Conservation (phyloP, 1,284 basidiomycete genomes). For the Sphaerobolus stellatus region DNA sequence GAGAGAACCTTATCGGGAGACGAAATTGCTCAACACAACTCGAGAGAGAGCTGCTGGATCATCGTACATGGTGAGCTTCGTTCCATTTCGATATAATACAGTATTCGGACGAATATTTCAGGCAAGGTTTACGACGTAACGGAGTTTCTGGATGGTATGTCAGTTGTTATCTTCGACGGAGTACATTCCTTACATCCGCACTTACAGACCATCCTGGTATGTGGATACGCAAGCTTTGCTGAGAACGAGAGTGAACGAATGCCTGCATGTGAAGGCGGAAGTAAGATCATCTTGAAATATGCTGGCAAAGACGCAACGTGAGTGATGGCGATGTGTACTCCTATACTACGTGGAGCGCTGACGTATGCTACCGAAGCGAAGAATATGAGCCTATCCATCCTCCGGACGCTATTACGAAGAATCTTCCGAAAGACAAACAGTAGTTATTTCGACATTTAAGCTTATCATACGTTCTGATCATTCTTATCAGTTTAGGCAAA, state of each 20-base stretch:
- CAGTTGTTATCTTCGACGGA: conserved; percentile 1
- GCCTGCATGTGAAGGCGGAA: conserved; percentile 43
- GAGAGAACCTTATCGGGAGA: conserved; percentile 59
- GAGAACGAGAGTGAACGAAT: not conserved
- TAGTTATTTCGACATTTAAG: conserved; percentile 33
- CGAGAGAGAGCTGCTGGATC: conserved; percentile 80
- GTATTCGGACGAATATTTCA: conserved; percentile 22
- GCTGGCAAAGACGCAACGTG: conserved; percentile 77
- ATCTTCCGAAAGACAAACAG: conserved; percentile 78
- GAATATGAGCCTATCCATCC: conserved; percentile 89
- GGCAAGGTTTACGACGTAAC: conserved; percentile 77
- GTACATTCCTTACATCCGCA: not conserved
- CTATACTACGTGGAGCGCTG: not conserved
- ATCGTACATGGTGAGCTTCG: conserved; percentile 72
- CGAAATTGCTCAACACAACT: conserved; percentile 70
- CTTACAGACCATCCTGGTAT: conserved; percentile 67
- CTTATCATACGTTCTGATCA: conserved; percentile 9
- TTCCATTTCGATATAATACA: no score
- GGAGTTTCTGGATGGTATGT: conserved; percentile 63
- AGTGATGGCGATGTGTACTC: conserved; percentile 20
- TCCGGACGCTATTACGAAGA: conserved; percentile 81
- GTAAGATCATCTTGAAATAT: conserved; percentile 67
- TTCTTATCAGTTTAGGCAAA: conserved; percentile 57
- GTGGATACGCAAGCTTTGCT: not conserved
- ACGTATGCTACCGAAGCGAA: conserved; percentile 37